Base-by-base conservation (phyloP, 805 yeast species). In the Metschnikowia cerradonensis region DNA sequence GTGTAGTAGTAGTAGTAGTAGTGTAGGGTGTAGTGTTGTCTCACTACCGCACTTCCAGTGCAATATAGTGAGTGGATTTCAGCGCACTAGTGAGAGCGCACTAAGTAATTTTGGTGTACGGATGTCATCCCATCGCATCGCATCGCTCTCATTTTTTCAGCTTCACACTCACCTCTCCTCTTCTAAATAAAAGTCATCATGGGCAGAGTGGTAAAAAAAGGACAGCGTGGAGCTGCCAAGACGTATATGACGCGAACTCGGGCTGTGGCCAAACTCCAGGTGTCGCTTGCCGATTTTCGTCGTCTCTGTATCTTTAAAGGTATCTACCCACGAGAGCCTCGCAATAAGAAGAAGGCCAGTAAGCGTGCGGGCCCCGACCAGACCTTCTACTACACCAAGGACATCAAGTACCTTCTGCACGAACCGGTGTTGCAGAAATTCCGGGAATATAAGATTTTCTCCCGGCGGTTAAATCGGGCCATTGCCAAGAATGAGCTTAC, bases 291-390 rank as follows among this genome's bases (percentile, higher is more conserved):
- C 11, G 99, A 94, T 72, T 94, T 94, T 81, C 84, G 96, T 73
- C 83, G 99, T 64, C 79, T 94, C 65, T 94, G 99, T 79, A 94
- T 94, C 67, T 90, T 94, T 79, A 94, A 94, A 70, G 99, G 99
- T 47, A 91, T 94, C 57, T 94, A 90, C 67, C 99, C 99, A 49
- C 82, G 99, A 67, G 97, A 90, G 66, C 98, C 98, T 43, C 78
- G 91, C 61, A 90, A 89, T 71, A 94, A 91, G 75, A 90, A 87
- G 82, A 91, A 90, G 78, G 97, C 97, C 53, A 92, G 90, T 71
- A 94, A 90, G 71, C 98, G 99, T 20, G 88, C 96, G n/a, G 89
- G 97, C 6, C 96, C 95, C 23, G 96, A 96, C 43, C 86, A 87
- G 22, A 94, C 99, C 3, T 95, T 94, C 67, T 94, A 94, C 73